phyloP scores from a whole-genome alignment of 2,329 filamentous ascomycete genomes.

The Teratosphaeria viscida region DNA sequence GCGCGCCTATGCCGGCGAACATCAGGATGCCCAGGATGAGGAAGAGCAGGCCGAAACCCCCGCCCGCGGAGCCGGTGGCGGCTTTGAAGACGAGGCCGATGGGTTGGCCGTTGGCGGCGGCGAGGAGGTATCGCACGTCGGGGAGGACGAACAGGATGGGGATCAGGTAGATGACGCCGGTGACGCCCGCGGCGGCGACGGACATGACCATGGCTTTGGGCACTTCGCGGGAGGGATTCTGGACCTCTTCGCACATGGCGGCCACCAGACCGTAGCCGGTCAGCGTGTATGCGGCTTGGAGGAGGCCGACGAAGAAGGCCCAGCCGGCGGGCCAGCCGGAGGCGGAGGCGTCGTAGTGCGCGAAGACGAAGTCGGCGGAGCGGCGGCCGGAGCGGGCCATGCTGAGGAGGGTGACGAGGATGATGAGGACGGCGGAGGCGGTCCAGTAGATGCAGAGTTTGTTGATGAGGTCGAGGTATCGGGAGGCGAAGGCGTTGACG shows the following conservation, averaged over 20 bases:
- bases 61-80: slow-evolving; percentile 57
- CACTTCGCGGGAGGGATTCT: slow-evolving; percentile 57
- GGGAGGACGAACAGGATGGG: slow-evolving; percentile 69
- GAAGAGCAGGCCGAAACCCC: slow-evolving; percentile 66
- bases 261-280: slow-evolving; percentile 53
- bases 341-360: slow-evolving; percentile 54
- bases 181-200: slow-evolving; percentile 55
- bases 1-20: slow-evolving; percentile 63
- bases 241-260: slow-evolving; percentile 62
- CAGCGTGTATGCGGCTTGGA: slow-evolving; percentile 54
- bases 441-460: slow-evolving; percentile 68
- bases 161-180: slow-evolving; percentile 57
- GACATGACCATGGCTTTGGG: slow-evolving; percentile 62
- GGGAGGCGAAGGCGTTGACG: slow-evolving; percentile 55
- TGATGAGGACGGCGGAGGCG: slow-evolving; percentile 53
- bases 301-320: slow-evolving; percentile 61
- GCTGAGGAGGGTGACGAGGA: slow-evolving; percentile 52
- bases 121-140: slow-evolving; percentile 51
- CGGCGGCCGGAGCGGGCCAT: slow-evolving; percentile 47
- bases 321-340: slow-evolving; percentile 59
- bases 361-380: slow-evolving; percentile 55
- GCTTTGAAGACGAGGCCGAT: slow-evolving; percentile 67
- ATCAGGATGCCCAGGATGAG: slow-evolving; percentile 66
- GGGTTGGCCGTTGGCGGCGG: slow-evolving; percentile 61
- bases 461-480: slow-evolving; percentile 57